Evolutionary conservation across 2,329 filamentous ascomycete species (phyloP).

Genomic region (Leptographium flavum): DNA sequence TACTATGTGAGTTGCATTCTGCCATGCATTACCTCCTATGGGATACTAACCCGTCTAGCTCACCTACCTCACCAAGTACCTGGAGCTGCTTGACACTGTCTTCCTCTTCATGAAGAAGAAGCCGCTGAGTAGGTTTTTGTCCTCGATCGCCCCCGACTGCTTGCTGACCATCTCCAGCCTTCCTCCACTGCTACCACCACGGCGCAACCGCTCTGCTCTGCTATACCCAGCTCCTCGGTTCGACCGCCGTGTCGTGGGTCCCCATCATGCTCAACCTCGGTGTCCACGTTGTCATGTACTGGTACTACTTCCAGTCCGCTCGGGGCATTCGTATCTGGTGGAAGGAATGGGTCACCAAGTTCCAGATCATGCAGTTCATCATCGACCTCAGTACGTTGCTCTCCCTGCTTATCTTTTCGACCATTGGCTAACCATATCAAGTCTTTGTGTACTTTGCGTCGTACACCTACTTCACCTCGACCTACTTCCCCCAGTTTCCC

Average conservation of each 20-base stretch:
- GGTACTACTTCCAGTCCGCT: conserved; percentile 99
- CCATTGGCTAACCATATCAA: conserved; percentile 18
- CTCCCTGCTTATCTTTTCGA: not conserved
- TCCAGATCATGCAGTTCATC: conserved; percentile 94
- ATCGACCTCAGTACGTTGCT: conserved; percentile 72
- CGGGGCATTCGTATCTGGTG: conserved; percentile 95
- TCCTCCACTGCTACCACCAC: conserved; percentile 98
- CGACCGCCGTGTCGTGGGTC: conserved; percentile 90
- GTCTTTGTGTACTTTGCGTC: conserved; percentile 97
- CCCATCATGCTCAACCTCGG: conserved; percentile 82
- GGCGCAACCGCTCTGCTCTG: conserved; percentile 92
- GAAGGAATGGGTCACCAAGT: conserved; percentile 98
- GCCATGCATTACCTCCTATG: not conserved
- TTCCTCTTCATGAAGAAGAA: conserved; percentile 99
- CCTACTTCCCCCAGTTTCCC: conserved; percentile 76
- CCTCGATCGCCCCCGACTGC: not conserved
- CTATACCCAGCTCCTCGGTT: conserved; percentile 91
- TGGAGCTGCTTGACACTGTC: conserved; percentile 87
- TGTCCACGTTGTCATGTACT: conserved; percentile 99
- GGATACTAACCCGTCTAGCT: conserved; percentile 46
- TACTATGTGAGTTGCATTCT: conserved; percentile 98
- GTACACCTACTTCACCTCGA: conserved; percentile 95
- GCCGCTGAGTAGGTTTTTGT: conserved; percentile 55
- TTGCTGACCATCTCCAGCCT: conserved; percentile 37
- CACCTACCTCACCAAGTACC: conserved; percentile 96